Evolutionary conservation across 139 green algal species (phyloP).

Genomic region (Haematococcus lacustris): DNA sequence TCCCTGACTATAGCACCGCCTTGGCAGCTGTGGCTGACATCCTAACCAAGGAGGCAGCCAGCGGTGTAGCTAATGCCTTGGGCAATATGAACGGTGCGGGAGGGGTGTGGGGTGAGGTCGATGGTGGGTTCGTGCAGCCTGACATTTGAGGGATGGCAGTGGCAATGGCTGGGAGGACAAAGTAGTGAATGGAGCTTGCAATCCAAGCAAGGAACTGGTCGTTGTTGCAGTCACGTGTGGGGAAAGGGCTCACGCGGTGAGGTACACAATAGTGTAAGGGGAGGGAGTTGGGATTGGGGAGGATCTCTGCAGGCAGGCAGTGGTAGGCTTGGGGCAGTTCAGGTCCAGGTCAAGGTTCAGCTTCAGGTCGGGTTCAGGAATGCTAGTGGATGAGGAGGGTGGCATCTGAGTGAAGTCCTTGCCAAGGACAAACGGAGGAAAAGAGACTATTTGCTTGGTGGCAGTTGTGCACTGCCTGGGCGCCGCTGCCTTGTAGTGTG

Average conservation of each 20-base stretch:
- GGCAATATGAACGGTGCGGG: slow-evolving; percentile 30
- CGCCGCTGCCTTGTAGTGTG: not conserved
- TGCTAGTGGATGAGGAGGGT: slow-evolving; percentile 24
- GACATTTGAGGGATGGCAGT: not conserved
- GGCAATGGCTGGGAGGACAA: not conserved
- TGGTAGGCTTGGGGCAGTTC: too few species aligned
- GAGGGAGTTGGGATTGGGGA: too few species aligned
- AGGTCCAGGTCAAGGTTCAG: too few species aligned
- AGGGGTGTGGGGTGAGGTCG: slow-evolving; percentile 14
- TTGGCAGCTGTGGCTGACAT: slow-evolving; percentile 51
- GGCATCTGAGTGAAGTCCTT: too few species aligned
- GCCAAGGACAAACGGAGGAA: slow-evolving; percentile 20
- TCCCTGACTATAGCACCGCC: slow-evolving; percentile 55
- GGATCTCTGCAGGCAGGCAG: too few species aligned
- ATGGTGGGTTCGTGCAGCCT: slow-evolving; percentile 15
- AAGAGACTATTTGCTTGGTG: slow-evolving; percentile 11
- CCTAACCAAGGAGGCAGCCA: slow-evolving; percentile 39
- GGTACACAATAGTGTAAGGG: too few species aligned
- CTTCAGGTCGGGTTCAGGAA: too few species aligned
- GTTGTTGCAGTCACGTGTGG: too few species aligned
- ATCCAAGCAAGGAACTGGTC: too few species aligned
- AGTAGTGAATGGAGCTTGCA: too few species aligned
- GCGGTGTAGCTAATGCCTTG: slow-evolving; percentile 17
- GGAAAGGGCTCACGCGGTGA: too few species aligned
- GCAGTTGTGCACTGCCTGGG: not conserved